phyloP scores from a whole-genome alignment of 2,329 filamentous ascomycete genomes.

The Monilinia vaccinii-corymbosi region DNA sequence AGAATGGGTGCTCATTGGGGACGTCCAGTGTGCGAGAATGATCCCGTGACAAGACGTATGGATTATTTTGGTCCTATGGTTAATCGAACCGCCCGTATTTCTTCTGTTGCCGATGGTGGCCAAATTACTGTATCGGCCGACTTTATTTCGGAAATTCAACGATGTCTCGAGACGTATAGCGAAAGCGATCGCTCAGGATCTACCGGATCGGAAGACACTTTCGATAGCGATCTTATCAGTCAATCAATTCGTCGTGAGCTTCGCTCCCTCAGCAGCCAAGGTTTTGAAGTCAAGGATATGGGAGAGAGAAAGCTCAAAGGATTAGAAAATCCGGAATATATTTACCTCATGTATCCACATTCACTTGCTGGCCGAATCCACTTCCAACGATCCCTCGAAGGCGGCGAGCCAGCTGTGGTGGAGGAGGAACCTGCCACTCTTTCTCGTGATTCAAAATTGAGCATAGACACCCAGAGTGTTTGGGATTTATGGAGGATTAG shows the following conservation, averaged over 20 bases:
- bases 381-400: constrained; percentile 40
- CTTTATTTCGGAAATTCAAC: constrained; percentile 92
- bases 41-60: constrained; percentile 96
- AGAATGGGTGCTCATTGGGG: constrained; percentile 98
- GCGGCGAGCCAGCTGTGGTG: constrained; percentile 34
- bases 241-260: constrained; percentile 79
- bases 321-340: constrained; percentile 90
- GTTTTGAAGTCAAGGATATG: constrained; percentile 94
- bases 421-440: constrained; percentile 45
- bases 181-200: constrained; percentile 68
- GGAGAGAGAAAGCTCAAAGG: constrained; percentile 94
- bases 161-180: constrained; percentile 80
- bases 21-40: constrained; percentile 85
- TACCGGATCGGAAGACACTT: constrained; percentile 61
- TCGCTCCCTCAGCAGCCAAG: constrained; percentile 76
- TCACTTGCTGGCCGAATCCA: constrained; percentile 72
- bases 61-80: constrained; percentile 99
- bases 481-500: constrained; percentile 89
- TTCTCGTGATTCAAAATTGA: constrained; percentile 55
- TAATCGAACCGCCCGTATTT: constrained; percentile 91
- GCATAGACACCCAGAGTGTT: constrained; percentile 65
- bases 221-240: constrained; percentile 67
- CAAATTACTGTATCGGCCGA: constrained; percentile 96
- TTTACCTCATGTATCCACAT: constrained; percentile 93
- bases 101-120: constrained; percentile 86